phyloP scores from a whole-genome alignment of 306 rosid species.

The Dalbergia oliveri region DNA sequence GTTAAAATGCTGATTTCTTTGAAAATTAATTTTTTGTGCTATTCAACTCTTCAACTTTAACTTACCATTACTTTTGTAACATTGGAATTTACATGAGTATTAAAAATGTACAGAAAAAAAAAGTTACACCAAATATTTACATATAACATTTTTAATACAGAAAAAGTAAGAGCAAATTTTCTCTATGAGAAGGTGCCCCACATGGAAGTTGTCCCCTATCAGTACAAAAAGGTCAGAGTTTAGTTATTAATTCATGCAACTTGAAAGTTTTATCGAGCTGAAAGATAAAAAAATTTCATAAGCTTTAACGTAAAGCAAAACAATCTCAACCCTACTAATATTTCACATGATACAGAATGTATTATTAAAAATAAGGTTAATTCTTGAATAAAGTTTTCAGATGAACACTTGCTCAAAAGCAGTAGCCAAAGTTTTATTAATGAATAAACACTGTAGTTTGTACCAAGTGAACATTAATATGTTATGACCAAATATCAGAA shows the following conservation, averaged over 20 bases:
- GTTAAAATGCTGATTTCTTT: background rate
- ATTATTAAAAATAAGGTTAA: background rate
- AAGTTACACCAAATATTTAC: background rate
- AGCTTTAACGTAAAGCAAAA: background rate
- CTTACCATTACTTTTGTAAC: background rate
- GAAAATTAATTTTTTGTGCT: background rate
- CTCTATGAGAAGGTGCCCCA: background rate
- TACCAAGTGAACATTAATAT: background rate
- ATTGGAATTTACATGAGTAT: background rate
- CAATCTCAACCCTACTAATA: background rate
- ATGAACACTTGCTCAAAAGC: background rate
- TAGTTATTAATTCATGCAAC: background rate
- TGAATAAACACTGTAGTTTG: slow-evolving; percentile 10
- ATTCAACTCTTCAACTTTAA: background rate
- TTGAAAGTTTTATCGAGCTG: background rate
- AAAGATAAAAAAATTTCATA: background rate
- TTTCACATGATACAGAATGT: background rate
- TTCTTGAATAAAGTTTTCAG: background rate
- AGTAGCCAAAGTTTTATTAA: background rate
- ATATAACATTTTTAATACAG: background rate
- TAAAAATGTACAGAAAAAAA: background rate
- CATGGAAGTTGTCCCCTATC: background rate
- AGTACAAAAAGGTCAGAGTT: background rate
- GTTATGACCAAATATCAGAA: background rate
- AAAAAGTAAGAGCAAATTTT: background rate